Conservation (phyloP, 768 basidiomycete genomes). For the Jaapia argillacea region DNA sequence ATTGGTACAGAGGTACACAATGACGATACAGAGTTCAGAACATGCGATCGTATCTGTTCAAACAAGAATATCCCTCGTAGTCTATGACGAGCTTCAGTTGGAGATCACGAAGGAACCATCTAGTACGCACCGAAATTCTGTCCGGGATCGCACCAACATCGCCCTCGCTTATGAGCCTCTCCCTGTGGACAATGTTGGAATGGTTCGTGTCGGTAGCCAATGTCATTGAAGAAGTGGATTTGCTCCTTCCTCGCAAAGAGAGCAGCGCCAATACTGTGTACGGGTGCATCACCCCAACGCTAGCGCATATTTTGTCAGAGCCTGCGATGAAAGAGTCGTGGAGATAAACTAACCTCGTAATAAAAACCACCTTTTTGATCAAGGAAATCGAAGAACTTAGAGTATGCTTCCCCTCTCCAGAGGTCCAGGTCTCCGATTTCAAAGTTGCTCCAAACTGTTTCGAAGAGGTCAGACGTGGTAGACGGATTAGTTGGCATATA, state of each 20-base stretch:
- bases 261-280: conserved; percentile 78
- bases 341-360: conserved; percentile 31
- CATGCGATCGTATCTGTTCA: conserved; percentile 62
- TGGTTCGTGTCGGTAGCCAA: conserved; percentile 87
- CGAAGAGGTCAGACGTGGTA: background rate
- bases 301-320: conserved; percentile 14
- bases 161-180: conserved; percentile 63
- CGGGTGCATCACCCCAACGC: conserved; percentile 90
- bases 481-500: conserved; percentile 2
- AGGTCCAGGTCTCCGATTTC: conserved; percentile 52
- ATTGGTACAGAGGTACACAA: background rate
- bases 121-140: conserved; percentile 69
- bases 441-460: conserved; percentile 54
- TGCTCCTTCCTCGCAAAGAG: conserved; percentile 83
- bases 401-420: conserved; percentile 47
- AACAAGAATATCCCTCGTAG: conserved; percentile 83
- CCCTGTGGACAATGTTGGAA: conserved; percentile 90
- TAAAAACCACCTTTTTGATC: conserved; percentile 49
- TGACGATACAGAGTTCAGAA: conserved; percentile 24
- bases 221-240: conserved; percentile 92
- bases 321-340: background rate
- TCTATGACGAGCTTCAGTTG: conserved; percentile 31
- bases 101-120: background rate
- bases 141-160: conserved; percentile 74
- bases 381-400: conserved; percentile 45